Percentiles rank a stretch among this genome's conserved stretches.
Conservation (phyloP, 1,284 basidiomycete genomes). For the Boletus mariae region DNA sequence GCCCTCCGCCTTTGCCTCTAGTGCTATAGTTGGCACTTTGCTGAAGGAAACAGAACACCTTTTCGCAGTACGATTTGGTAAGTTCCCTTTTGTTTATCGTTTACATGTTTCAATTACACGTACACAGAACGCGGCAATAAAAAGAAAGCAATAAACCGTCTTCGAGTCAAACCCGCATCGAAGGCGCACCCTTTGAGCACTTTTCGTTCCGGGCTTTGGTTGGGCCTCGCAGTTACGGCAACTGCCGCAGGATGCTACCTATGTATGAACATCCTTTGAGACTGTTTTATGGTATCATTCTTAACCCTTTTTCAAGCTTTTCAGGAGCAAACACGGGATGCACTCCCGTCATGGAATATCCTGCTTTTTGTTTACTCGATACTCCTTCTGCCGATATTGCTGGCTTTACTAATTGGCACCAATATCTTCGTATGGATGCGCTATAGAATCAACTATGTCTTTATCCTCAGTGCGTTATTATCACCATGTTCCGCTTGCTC, state of each 20-base stretch:
- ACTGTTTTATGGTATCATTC: not conserved
- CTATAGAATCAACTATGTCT: slow-evolving; percentile 83
- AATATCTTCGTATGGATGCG: slow-evolving; percentile 80
- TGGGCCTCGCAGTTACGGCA: slow-evolving; percentile 79
- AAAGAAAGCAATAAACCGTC: slow-evolving; percentile 72
- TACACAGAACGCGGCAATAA: slow-evolving; percentile 72
- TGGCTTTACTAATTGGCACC: slow-evolving; percentile 75
- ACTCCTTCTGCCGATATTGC: slow-evolving; percentile 72
- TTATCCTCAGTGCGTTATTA: slow-evolving; percentile 73
- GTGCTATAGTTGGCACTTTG: slow-evolving; percentile 60
- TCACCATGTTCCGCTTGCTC: not conserved
- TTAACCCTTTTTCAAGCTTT: slow-evolving; percentile 44
- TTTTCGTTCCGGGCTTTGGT: slow-evolving; percentile 71
- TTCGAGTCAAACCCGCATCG: slow-evolving; percentile 56
- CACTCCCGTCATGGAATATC: slow-evolving; percentile 70
- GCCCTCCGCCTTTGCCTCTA: slow-evolving; percentile 57
- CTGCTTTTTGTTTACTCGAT: slow-evolving; percentile 79
- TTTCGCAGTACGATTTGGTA: slow-evolving; percentile 75
- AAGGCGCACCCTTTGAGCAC: slow-evolving; percentile 79
- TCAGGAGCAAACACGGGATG: slow-evolving; percentile 49
- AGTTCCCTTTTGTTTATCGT: slow-evolving; percentile 18
- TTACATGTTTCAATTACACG: not conserved
- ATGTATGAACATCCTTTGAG: slow-evolving; percentile 42
- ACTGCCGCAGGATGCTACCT: slow-evolving; percentile 65
- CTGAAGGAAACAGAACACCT: slow-evolving; percentile 71